phyloP scores from a whole-genome alignment of 768 basidiomycete genomes.

The Russula sp. region DNA sequence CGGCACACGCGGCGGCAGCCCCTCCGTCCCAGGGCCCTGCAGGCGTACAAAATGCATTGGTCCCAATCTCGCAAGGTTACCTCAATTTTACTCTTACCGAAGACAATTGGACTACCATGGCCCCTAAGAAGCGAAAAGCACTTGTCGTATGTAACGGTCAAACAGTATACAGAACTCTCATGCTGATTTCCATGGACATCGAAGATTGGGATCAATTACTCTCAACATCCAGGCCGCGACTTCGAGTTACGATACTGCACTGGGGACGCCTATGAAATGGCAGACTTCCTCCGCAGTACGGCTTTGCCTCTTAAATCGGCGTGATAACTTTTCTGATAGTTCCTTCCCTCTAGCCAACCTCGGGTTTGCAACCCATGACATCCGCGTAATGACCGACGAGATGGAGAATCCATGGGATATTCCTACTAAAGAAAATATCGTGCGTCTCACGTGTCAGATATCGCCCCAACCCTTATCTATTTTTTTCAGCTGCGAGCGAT shows the following conservation, averaged over 20 bases:
- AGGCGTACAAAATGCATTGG: neutral
- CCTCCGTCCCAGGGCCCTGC: neutral
- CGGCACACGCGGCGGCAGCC: too few species aligned
- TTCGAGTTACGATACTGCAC: neutral
- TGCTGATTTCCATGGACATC: neutral
- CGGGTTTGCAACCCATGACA: neutral
- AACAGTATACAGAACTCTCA: too few species aligned
- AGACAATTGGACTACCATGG: neutral
- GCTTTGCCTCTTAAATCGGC: neutral
- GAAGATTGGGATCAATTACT: conserved; percentile 16
- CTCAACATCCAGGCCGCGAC: neutral
- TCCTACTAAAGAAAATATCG: conserved; percentile 4
- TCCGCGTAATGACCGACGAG: neutral
- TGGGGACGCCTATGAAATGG: neutral
- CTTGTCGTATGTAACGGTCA: neutral
- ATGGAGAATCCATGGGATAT: neutral
- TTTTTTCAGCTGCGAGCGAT: neutral
- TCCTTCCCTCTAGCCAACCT: neutral
- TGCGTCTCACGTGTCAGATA: neutral
- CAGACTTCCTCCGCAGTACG: conserved; percentile 1
- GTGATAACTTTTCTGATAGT: neutral
- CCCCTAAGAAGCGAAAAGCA: neutral
- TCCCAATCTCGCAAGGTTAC: neutral
- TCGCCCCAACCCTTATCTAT: neutral
- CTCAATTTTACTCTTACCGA: neutral